Evolutionary conservation across 2,329 filamentous ascomycete genomes (phyloP).

Genomic region (Paracoccidioides lutzii): DNA sequence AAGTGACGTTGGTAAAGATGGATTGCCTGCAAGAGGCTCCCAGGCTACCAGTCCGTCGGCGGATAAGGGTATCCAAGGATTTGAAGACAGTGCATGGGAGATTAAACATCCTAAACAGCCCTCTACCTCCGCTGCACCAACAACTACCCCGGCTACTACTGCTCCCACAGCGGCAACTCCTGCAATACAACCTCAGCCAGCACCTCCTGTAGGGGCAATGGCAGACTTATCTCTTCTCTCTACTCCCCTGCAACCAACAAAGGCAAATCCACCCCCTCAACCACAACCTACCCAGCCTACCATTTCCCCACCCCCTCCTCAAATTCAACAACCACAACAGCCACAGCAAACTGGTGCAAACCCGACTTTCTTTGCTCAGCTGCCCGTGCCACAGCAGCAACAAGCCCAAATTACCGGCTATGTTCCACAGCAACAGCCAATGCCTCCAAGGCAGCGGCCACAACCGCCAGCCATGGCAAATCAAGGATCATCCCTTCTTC

Average conservation of each 20-base stretch:
- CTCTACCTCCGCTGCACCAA: slow-evolving; percentile 18
- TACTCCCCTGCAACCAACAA: slow-evolving; percentile 47
- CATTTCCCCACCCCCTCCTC: slow-evolving; percentile 33
- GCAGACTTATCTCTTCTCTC: slow-evolving; percentile 52
- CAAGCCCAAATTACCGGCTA: slow-evolving; percentile 26
- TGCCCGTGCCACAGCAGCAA: slow-evolving; percentile 17
- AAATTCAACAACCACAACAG: slow-evolving; percentile 29
- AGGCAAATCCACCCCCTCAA: slow-evolving; percentile 36
- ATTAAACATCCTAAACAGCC: slow-evolving; percentile 65
- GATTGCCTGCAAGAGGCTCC: slow-evolving; percentile 35
- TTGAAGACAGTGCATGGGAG: slow-evolving; percentile 96
- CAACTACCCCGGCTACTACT: slow-evolving; percentile 21
- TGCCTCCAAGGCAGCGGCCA: slow-evolving; percentile 53
- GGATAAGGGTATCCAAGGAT: slow-evolving; percentile 47
- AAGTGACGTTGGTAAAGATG: slow-evolving; percentile 34
- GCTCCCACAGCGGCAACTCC: slow-evolving; percentile 30
- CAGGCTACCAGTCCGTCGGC: slow-evolving; percentile 33
- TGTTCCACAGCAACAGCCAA: slow-evolving; percentile 22
- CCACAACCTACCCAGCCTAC: slow-evolving; percentile 30
- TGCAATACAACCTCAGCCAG: slow-evolving; percentile 27
- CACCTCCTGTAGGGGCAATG: slow-evolving; percentile 55
- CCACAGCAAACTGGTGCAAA: slow-evolving; percentile 34
- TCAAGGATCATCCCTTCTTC: slow-evolving; percentile 52
- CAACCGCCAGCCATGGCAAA: slow-evolving; percentile 52
- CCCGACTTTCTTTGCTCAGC: slow-evolving; percentile 39